Evolutionary conservation across 495 filamentous ascomycete genomes (phyloP).

Genomic region (Podospora australis): DNA sequence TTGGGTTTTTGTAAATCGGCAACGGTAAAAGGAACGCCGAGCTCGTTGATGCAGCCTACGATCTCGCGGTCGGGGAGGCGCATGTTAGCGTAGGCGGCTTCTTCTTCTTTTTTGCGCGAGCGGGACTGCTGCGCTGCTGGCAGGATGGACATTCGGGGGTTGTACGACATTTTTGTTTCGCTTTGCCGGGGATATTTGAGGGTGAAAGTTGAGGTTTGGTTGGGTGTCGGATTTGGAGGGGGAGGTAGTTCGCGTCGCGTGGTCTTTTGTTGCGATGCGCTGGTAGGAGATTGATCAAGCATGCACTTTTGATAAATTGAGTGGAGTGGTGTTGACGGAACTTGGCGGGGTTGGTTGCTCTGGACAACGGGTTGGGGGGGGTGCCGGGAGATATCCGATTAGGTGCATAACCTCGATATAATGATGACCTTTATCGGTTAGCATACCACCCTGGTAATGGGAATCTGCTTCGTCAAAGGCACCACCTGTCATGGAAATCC

Average conservation of each 20-base stretch:
- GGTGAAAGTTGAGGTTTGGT: background rate
- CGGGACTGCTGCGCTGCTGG: constrained; percentile 51
- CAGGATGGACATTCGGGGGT: constrained; percentile 70
- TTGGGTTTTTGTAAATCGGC: constrained; percentile 91
- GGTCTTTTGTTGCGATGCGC: background rate
- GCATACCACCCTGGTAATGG: background rate
- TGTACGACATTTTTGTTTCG: constrained; percentile 57
- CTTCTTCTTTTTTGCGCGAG: constrained; percentile 65
- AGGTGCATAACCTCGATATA: no score
- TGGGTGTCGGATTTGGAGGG: background rate
- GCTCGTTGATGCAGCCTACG: constrained; percentile 92
- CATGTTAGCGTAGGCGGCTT: constrained; percentile 78
- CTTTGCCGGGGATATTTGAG: background rate
- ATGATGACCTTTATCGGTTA: no score
- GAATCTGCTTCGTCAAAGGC: no score
- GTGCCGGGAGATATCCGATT: no score
- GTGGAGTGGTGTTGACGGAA: constrained; percentile 11
- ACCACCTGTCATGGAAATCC: no score
- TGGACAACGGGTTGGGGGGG: no score
- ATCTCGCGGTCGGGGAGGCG: constrained; percentile 81
- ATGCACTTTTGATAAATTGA: constrained; percentile 5
- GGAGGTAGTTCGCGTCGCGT: background rate
- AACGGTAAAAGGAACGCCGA: constrained; percentile 80
- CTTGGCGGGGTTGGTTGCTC: constrained; percentile 18
- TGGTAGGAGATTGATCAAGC: background rate